Percentiles rank a stretch among this genome's conserved stretches.
phyloP scores from a whole-genome alignment of 768 basidiomycete species.

The Dictyophora rubrovolvata region DNA sequence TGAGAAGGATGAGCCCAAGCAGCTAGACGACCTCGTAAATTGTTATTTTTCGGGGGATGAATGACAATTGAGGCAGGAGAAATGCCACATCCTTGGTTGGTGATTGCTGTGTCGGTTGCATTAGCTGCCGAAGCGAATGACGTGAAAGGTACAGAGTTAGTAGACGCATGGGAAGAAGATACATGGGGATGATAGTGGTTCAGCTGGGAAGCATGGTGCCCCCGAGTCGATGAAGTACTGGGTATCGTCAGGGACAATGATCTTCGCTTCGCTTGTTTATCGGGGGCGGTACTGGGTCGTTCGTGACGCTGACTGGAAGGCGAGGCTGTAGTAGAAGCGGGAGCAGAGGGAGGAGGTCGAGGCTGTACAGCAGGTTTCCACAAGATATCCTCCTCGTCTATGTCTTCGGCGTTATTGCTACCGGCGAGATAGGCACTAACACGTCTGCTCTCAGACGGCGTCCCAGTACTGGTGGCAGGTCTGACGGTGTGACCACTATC shows the following conservation, averaged over 20 bases:
- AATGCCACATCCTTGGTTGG: conserved; percentile 32
- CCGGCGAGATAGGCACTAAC: conserved; percentile 29
- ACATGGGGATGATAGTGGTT: background rate
- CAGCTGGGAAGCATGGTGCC: background rate
- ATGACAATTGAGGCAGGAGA: conserved; percentile 18
- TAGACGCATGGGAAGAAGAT: background rate
- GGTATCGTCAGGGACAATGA: conserved; percentile 6
- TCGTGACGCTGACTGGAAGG: background rate
- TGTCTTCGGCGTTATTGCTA: background rate
- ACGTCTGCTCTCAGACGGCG: conserved; percentile 55
- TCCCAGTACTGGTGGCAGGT: conserved; percentile 33
- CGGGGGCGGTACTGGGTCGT: background rate
- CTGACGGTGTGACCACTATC: conserved; percentile 60
- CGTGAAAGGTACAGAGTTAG: background rate
- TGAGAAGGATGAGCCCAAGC: conserved; percentile 32
- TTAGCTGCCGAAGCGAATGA: conserved; percentile 11
- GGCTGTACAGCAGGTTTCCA: background rate
- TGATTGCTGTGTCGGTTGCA: conserved; percentile 29
- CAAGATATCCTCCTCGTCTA: background rate
- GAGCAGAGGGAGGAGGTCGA: background rate
- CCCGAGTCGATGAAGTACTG: background rate
- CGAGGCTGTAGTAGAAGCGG: background rate
- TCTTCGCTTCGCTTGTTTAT: conserved; percentile 4
- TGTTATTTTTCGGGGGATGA: conserved; percentile 27
- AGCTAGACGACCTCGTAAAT: conserved; percentile 38